Percentiles rank a stretch among this genome's conserved stretches.
phyloP scores from a whole-genome alignment of 1,139 yeast genomes.

The Scheffersomyces titani region DNA sequence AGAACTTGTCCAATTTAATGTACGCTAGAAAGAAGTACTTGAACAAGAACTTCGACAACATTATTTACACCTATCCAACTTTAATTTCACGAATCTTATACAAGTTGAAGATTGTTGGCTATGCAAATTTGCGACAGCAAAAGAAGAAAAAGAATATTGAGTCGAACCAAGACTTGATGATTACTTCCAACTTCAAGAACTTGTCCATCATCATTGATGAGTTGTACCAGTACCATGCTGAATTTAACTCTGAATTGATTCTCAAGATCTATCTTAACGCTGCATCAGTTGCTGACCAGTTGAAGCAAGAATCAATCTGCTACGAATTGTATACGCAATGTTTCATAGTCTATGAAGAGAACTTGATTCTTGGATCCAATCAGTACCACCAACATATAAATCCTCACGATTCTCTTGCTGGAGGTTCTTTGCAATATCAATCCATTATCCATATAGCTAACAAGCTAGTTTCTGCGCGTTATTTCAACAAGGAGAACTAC shows the following conservation, averaged over 20 bases:
- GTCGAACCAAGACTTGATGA: conserved; percentile 29
- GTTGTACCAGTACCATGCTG: conserved; percentile 53
- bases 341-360: conserved; percentile 85
- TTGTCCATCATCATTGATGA: conserved; percentile 73
- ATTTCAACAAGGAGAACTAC: conserved; percentile 64
- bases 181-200: conserved; percentile 65
- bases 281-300: conserved; percentile 77
- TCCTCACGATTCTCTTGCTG: conserved; percentile 41
- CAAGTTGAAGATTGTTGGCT: conserved; percentile 56
- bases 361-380: conserved; percentile 30
- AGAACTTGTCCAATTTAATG: conserved; percentile 57
- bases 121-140: conserved; percentile 20
- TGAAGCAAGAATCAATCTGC: conserved; percentile 54
- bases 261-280: conserved; percentile 54
- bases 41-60: conserved; percentile 53
- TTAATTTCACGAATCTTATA: conserved; percentile 61
- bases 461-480: conserved; percentile 59
- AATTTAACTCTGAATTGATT: conserved; percentile 49
- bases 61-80: conserved; percentile 73
- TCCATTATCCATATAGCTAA: conserved; percentile 55
- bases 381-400: conserved; percentile 19
- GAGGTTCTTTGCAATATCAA: conserved; percentile 42
- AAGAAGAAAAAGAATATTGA: conserved; percentile 15
- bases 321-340: conserved; percentile 91
- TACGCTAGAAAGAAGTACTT: conserved; percentile 56